phyloP scores from a whole-genome alignment of 306 rosid genomes.

The Prunus armeniaca region DNA sequence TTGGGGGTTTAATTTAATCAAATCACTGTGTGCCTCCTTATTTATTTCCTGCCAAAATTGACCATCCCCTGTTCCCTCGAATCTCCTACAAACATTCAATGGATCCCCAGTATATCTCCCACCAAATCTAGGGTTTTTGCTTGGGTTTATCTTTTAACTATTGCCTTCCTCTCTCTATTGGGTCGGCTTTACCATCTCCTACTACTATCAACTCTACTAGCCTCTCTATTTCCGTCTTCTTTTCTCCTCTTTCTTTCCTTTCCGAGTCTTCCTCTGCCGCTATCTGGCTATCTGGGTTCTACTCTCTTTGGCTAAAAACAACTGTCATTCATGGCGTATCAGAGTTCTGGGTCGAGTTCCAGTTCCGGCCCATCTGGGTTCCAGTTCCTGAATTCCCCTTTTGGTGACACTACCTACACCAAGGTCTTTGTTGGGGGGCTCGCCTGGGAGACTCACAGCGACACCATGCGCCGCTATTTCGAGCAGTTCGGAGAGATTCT shows the following conservation, averaged over 20 bases:
- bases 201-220: no score
- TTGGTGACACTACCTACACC: constrained; percentile 92
- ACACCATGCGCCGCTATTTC: constrained; percentile 82
- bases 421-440: constrained; percentile 95
- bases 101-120: constrained; percentile 45
- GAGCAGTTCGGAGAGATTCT: constrained; percentile 86
- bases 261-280: background rate
- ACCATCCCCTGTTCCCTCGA: constrained; percentile 19
- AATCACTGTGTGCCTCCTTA: constrained; percentile 16
- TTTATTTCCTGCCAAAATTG: constrained; percentile 1
- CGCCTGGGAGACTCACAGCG: constrained; percentile 98
- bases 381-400: constrained; percentile 68
- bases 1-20: background rate
- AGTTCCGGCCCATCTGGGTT: constrained; percentile 57
- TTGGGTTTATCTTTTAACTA: constrained; percentile 14
- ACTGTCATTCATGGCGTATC: constrained; percentile 68
- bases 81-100: constrained; percentile 17
- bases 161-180: constrained; percentile 1
- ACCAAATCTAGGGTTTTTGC: constrained; percentile 28
- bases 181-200: no score
- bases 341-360: constrained; percentile 79
- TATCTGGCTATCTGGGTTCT: constrained; percentile 17
- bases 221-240: no score
- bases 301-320: background rate
- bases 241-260: no score